Conservation (phyloP, 345 rosid genomes). For the Salix udensis region DNA sequence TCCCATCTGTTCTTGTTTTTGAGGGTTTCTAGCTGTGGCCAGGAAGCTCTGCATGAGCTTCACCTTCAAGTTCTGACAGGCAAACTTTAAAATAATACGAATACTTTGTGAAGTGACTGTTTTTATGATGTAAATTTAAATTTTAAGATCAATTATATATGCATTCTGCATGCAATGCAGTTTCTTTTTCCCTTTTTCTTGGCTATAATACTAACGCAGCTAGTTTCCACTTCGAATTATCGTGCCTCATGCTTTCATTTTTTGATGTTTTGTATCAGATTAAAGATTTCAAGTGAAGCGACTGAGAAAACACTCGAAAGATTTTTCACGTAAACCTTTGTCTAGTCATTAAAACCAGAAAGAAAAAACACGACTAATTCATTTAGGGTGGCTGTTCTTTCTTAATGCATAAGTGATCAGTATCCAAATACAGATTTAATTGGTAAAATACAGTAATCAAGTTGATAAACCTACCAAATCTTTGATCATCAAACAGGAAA, state of each 20-base stretch:
- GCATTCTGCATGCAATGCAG: not conserved
- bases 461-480: not conserved
- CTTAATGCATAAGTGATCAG: not conserved
- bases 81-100: not conserved
- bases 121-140: not conserved
- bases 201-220: not conserved
- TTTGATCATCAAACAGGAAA: not conserved
- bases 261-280: no score
- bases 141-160: not conserved
- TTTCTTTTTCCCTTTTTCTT: not conserved
- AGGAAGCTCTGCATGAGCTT: not conserved
- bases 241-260: not conserved
- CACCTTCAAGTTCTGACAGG: not conserved
- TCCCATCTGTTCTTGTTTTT: not conserved
- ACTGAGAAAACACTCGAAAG: not conserved
- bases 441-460: no score
- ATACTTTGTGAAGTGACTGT: constrained; percentile 6
- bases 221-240: not conserved
- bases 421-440: not conserved
- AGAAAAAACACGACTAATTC: not conserved
- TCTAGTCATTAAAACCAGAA: not conserved
- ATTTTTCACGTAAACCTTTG: not conserved
- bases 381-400: not conserved
- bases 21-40: not conserved
- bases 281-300: not conserved